Percentiles rank a stretch among this genome's conserved stretches.
Evolutionary conservation across 257 asterid genomes (phyloP).

Genomic region (Fraxinus cuspidata): DNA sequence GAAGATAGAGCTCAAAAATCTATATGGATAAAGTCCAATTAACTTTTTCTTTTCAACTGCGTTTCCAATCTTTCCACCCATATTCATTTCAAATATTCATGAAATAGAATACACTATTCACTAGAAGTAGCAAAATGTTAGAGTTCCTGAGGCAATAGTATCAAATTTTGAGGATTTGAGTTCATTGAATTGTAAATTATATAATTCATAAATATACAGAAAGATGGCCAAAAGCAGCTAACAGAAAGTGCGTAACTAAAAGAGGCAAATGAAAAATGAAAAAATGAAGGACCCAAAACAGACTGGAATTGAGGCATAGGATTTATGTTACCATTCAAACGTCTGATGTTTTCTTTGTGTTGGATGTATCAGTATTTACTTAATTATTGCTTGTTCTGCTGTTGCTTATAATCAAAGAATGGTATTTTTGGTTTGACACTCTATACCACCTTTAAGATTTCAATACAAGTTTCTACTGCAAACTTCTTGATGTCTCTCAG

Average conservation of each 20-base stretch:
- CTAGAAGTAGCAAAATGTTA: not conserved
- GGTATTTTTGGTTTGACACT: not conserved
- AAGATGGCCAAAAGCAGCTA: not conserved
- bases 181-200: not conserved
- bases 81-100: not conserved
- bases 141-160: not conserved
- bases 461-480: not conserved
- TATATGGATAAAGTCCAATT: not conserved
- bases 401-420: not conserved
- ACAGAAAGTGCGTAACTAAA: not conserved
- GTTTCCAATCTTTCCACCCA: not conserved
- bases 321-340: not conserved
- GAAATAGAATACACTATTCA: no score
- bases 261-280: not conserved
- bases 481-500: not conserved
- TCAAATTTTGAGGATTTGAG: not conserved
- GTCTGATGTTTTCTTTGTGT: not conserved
- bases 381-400: not conserved
- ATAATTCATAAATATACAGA: not conserved
- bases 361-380: not conserved
- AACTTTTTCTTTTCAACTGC: not conserved
- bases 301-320: not conserved
- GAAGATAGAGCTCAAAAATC: not conserved
- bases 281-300: not conserved
- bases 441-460: not conserved